These are phyloP conservation scores for Triticum monococcum DNA, from an alignment of 176 grass and related monocot genomes.

Conservation along the genomic window DNA sequence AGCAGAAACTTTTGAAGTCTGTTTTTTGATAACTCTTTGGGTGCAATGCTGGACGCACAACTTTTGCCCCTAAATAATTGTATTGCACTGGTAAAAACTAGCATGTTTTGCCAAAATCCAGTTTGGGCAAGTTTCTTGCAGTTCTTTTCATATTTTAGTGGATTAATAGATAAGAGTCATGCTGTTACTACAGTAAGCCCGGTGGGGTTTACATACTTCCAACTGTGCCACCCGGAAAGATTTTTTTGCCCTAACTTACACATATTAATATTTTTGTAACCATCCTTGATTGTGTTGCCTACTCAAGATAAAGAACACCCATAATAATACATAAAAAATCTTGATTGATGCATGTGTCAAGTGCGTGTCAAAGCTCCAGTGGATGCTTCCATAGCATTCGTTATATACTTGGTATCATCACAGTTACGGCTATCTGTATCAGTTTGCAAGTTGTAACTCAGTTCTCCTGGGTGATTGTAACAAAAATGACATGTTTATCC, in stretches of 20 bases:
- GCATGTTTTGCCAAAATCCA: not conserved
- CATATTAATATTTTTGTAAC: not conserved
- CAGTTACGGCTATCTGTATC: not conserved
- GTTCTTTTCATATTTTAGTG: not conserved
- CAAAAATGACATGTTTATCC: not conserved
- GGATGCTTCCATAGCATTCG: too few relatives aligned
- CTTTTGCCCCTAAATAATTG: not conserved
- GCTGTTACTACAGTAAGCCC: not conserved
- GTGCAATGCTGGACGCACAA: not conserved
- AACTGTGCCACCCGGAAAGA: not conserved
- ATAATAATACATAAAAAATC: not conserved
- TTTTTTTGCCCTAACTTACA: too few relatives aligned
- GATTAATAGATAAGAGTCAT: not conserved
- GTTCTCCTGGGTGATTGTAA: not conserved
- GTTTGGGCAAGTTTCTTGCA: not conserved
- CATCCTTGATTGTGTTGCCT: slow-evolving; percentile 12
- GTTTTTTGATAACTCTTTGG: not conserved
- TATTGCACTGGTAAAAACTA: not conserved
- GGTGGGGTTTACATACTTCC: not conserved
- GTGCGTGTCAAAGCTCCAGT: not conserved
- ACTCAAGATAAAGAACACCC: not conserved
- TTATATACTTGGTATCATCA: not conserved
- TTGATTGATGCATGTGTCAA: slow-evolving; percentile 8
- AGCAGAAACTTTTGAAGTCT: not conserved
- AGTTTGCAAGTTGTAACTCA: not conserved